These are phyloP conservation scores for Tephrocybe rancida DNA, from an alignment of 768 basidiomycete genomes.

Conservation along the genomic window DNA sequence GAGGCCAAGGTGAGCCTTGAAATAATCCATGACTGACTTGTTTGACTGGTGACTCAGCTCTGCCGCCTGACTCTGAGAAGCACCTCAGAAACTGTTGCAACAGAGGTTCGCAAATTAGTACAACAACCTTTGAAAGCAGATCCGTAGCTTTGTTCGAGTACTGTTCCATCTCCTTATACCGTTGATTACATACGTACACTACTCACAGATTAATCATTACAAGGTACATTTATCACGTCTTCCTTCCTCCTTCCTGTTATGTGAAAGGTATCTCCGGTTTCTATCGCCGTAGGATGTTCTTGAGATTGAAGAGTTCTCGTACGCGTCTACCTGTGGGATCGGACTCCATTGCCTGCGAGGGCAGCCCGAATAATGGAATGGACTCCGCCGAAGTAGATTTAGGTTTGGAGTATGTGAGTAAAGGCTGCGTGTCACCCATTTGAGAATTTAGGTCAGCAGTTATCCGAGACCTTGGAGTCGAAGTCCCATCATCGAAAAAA, in stretches of 20 bases:
- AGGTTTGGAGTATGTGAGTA: constrained; percentile 46
- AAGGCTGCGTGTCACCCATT: constrained; percentile 19
- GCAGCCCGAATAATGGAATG: constrained; percentile 35
- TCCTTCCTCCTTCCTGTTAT: not conserved
- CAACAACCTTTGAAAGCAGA: constrained; percentile 44
- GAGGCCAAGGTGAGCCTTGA: constrained; percentile 82
- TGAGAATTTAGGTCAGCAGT: constrained; percentile 20
- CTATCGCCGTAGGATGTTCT: constrained; percentile 45
- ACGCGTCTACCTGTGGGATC: constrained; percentile 44
- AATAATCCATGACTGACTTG: not conserved
- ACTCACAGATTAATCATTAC: constrained; percentile 18
- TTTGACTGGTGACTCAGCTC: constrained; percentile 63
- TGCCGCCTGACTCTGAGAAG: constrained; percentile 94
- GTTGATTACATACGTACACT: constrained; percentile 20
- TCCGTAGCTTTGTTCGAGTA: too few relatives aligned
- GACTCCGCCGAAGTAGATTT: constrained; percentile 62
- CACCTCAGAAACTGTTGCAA: constrained; percentile 89
- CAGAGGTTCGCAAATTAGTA: constrained; percentile 63
- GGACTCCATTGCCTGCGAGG: constrained; percentile 26
- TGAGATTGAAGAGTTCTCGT: constrained; percentile 43
- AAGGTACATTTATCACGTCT: too few relatives aligned
- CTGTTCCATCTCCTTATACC: constrained; percentile 9
- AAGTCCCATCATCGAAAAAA: constrained; percentile 15
- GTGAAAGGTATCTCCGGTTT: not conserved
- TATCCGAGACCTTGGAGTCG: constrained; percentile 18